A percentile compares a stretch with the other conserved stretches of the same genome.
These are phyloP conservation scores for Metschnikowia henanensis DNA, from an alignment of 805 yeast species.

Conservation along the genomic window DNA sequence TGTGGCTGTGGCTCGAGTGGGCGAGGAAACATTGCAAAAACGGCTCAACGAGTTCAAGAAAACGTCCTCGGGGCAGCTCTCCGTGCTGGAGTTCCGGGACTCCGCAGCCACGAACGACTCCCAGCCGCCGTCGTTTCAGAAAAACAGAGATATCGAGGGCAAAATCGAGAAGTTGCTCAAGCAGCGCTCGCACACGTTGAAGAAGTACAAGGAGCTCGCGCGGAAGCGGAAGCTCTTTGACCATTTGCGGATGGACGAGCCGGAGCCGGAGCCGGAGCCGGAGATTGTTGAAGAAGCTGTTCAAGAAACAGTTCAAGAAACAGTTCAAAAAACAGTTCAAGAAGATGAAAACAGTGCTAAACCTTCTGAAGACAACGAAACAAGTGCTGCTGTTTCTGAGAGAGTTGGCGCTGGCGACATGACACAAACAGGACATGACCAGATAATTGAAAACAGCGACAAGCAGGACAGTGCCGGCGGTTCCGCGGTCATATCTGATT, in stretches of 20 bases:
- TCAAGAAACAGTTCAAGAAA: too few species aligned
- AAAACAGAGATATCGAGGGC: slow-evolving; percentile 55
- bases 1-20: slow-evolving; percentile 93
- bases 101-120: slow-evolving; percentile 44
- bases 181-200: slow-evolving; percentile 21
- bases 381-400: too few species aligned
- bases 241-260: slow-evolving; percentile 1
- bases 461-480: too few species aligned
- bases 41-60: slow-evolving; percentile 84
- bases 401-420: too few species aligned
- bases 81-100: slow-evolving; percentile 73
- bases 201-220: slow-evolving; percentile 25
- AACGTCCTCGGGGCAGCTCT: slow-evolving; percentile 71
- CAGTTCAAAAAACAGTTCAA: too few species aligned
- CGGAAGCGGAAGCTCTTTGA: slow-evolving; percentile 11
- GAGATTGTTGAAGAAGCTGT: too few species aligned
- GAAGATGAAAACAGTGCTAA: too few species aligned
- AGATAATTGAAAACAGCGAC: too few species aligned
- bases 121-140: slow-evolving; percentile 81
- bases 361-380: too few species aligned
- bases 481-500: too few species aligned
- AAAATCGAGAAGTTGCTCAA: slow-evolving; percentile 30
- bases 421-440: too few species aligned
- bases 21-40: slow-evolving; percentile 89
- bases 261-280: too few species aligned